Evolutionary conservation across 2,329 filamentous ascomycete genomes (phyloP), one percentile per base, ranked within the genome.

Genomic region (Claviceps sp.): DNA sequence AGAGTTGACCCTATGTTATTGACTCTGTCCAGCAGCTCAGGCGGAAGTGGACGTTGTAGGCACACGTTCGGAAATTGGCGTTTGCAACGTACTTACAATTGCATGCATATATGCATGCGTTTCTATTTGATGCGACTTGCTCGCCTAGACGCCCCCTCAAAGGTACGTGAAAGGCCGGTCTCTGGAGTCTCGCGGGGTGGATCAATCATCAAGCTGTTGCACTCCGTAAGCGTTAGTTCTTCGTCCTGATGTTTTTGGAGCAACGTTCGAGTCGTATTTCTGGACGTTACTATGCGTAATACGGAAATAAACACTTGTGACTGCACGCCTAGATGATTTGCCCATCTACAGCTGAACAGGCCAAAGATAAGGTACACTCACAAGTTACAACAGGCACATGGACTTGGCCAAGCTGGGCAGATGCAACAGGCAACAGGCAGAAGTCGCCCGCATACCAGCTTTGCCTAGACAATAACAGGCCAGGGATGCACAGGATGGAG

Each of bases 161-260:
- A 49, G 22, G 3, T 47, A 52, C 30, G 41, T 47, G 46, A 54
- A 52, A 49, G 47, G 47, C 47, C 41, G 50, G 47, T 43, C 48
- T 52, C 46, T 49, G 49, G 47, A 43, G 47, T 44, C 37, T 18
- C 16, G 9, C 36, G 26, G 20, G 20, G 26, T 49, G 52, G 52
- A 54, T 54, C 50, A 42, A 49, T 47, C 38, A 54, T 54, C 50
- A 42, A 49, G 49, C 38, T 42, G 49, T 47, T 34, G 30, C 11
- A 34, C 9, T 11, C 30, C 9, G 47, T 43, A 34, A 46, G 46
- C 20, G 16, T 44, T 41, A 37, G 30, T 45, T 30, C 6, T 20
- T 34, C 5, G 9, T 11, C n/a, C 6, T 41, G 16, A 18, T 26
- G n/a, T 44, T 41, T 9, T n/a, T 16, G n/a, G 38, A 20, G 52